Percentiles rank a stretch among this genome's conserved stretches.
phyloP scores from a whole-genome alignment of 768 basidiomycete species.

The Jaapia argillacea region DNA sequence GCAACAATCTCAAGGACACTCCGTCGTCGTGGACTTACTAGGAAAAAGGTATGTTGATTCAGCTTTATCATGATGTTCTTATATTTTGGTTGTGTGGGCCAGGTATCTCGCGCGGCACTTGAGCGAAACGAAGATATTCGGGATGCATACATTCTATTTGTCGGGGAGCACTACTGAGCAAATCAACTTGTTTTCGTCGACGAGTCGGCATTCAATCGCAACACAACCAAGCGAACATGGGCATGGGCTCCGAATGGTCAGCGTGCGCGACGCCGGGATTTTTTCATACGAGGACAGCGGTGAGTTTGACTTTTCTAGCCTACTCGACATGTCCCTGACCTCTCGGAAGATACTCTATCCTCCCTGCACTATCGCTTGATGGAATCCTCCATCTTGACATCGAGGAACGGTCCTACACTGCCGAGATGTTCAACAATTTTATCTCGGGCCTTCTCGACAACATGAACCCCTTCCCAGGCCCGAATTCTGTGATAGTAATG shows the following conservation, averaged over 20 bases:
- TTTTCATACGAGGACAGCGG: constrained; percentile 17
- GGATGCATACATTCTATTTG: constrained; percentile 2
- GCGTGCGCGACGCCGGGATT: constrained; percentile 13
- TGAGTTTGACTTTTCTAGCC: constrained; percentile 3
- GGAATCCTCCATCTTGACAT: constrained; percentile 13
- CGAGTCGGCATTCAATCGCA: constrained; percentile 22
- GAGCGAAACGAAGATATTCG: constrained; percentile 10
- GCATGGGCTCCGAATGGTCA: constrained; percentile 19
- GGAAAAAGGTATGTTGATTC: constrained; percentile 16
- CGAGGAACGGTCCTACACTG: constrained; percentile 11
- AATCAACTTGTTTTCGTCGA: constrained; percentile 23
- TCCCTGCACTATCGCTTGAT: constrained; percentile 17
- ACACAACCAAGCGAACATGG: constrained; percentile 10
- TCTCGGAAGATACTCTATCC: constrained; percentile 14
- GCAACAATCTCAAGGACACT: constrained; percentile 17
- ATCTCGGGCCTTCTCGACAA: constrained; percentile 9
- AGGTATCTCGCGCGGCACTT: constrained; percentile 9
- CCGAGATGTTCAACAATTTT: constrained; percentile 9
- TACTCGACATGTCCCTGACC: neutral
- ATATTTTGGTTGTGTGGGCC: neutral
- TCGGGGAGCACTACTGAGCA: constrained; percentile 8
- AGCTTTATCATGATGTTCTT: neutral
- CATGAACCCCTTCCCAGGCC: constrained; percentile 13
- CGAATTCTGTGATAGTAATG: constrained; percentile 12
- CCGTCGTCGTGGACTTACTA: constrained; percentile 12